phyloP scores from a whole-genome alignment of 345 rosid genomes.

The Litchi chinensis region DNA sequence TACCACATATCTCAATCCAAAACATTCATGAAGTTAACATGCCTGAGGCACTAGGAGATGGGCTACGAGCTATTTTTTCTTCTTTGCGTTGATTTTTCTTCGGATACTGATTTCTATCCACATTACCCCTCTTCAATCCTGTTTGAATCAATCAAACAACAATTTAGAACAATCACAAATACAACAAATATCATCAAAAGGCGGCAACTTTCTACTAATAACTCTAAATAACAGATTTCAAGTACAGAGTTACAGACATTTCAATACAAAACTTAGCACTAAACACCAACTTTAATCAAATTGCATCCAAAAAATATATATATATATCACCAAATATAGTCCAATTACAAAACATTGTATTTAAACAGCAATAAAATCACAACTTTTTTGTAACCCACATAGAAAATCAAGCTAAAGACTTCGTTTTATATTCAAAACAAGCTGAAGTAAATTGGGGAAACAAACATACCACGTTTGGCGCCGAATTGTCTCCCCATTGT shows the following conservation, averaged over 20 bases:
- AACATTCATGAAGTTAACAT: slow-evolving; percentile 11
- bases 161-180: neutral
- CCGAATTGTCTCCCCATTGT: slow-evolving; percentile 14
- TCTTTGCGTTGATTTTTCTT: slow-evolving; percentile 36
- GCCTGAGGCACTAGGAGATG: slow-evolving; percentile 42
- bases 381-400: neutral
- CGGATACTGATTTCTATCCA: slow-evolving; percentile 24
- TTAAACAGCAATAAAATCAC: neutral
- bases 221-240: neutral
- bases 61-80: slow-evolving; percentile 28
- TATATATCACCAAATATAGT: too few relatives aligned
- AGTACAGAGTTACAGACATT: too few relatives aligned
- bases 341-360: too few relatives aligned
- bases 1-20: neutral
- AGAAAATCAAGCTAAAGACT: neutral
- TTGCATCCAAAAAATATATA: too few relatives aligned
- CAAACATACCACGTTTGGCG: slow-evolving; percentile 2
- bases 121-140: slow-evolving; percentile 46
- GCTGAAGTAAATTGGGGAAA: neutral
- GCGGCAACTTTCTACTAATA: neutral
- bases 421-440: neutral
- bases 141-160: neutral
- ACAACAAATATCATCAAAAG: neutral
- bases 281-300: too few relatives aligned
- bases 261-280: too few relatives aligned